A percentile compares a stretch with the other conserved stretches of the same genome.
Evolutionary conservation across 108 stramenopile genomes (phyloP).

Genomic region (Chaetoceros tenuissimus): DNA sequence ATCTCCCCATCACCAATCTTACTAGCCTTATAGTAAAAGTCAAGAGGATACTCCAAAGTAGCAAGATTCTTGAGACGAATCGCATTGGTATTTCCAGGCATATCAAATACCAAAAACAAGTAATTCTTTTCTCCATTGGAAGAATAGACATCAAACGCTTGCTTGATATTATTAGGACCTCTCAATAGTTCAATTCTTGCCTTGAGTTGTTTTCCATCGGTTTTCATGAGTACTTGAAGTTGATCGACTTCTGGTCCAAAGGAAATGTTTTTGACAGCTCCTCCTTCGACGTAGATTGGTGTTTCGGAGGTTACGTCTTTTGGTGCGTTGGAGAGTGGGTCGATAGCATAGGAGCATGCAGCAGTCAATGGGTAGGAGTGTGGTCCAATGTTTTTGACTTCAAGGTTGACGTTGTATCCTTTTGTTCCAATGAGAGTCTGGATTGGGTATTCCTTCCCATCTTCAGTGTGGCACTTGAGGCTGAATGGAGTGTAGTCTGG

Average conservation of each 20-base stretch:
- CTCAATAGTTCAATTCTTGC: slow-evolving; percentile 10
- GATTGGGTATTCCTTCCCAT: slow-evolving; percentile 7
- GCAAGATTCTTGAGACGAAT: slow-evolving; percentile 1
- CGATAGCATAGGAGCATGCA: too few species aligned
- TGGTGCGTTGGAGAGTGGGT: too few species aligned
- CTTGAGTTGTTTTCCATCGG: slow-evolving; percentile 10
- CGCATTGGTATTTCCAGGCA: slow-evolving; percentile 2
- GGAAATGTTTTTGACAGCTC: too few species aligned
- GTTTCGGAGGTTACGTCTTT: too few species aligned
- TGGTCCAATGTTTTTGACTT: not conserved
- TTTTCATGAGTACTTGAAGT: slow-evolving; percentile 8
- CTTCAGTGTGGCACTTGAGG: slow-evolving; percentile 9
- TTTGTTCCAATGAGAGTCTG: slow-evolving; percentile 8
- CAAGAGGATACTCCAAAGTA: slow-evolving; percentile 11
- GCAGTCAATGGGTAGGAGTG: slow-evolving; percentile 14
- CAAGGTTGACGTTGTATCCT: not conserved
- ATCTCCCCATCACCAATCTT: too few species aligned
- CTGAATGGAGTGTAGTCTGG: too few species aligned
- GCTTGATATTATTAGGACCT: slow-evolving; percentile 7
- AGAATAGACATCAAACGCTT: slow-evolving; percentile 3
- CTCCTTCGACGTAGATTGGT: too few species aligned
- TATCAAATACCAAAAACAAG: slow-evolving; percentile 6
- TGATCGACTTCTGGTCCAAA: too few species aligned
- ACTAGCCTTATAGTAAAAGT: too few species aligned
- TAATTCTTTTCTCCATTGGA: slow-evolving; percentile 7